Base-by-base conservation (phyloP, 306 rosid genomes). In the Abrus pulchellus region DNA sequence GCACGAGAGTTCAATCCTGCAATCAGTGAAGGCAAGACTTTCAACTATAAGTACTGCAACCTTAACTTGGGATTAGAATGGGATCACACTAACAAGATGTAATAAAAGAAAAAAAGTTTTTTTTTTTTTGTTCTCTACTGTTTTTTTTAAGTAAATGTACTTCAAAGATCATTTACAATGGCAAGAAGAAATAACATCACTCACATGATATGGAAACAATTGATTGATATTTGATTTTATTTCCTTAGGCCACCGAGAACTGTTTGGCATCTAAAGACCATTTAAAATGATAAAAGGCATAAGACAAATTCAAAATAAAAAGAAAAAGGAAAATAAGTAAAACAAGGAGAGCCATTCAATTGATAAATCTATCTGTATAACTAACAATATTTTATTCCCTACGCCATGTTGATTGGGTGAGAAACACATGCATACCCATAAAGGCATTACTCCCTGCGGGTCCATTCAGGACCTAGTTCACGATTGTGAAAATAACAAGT, bases 1-100 rank as follows among this genome's bases (percentile, higher is more conserved):
- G 52, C 52, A 41, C 45, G 54, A 7, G 81, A 11, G 65, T 55
- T 29, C 53, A 41, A 66, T 48, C 77, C 83, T 78, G 80, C 80
- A 73, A 65, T 14, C 63, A 64, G 38, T 28, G 61, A 67, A 73
- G 48, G 49, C 69, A 49, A 48, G 4, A 50, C 41, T 75, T 76
- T 68, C 49, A 61, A 76, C 60, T 12, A 30, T 57, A 30, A 75
- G 32, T 49, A 44, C 5, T 55, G 36, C 44, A 45, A 53, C 13
- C 49, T 50, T 50, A 27, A 29, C 2, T 61, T 80, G 9, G 43
- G 45, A 59, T 41, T 64, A 3, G 52, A 56, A 72, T 2, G 29
- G 32, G 48, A 50, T 72, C 66, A 49, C 30, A 62, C 11, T 60
- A 32, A 49, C 2, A 61, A 28, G 48, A 69, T 69, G 5, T 32